Conservation (phyloP, 2,329 filamentous ascomycete species). For the Pseudogymnoascus verrucosus region DNA sequence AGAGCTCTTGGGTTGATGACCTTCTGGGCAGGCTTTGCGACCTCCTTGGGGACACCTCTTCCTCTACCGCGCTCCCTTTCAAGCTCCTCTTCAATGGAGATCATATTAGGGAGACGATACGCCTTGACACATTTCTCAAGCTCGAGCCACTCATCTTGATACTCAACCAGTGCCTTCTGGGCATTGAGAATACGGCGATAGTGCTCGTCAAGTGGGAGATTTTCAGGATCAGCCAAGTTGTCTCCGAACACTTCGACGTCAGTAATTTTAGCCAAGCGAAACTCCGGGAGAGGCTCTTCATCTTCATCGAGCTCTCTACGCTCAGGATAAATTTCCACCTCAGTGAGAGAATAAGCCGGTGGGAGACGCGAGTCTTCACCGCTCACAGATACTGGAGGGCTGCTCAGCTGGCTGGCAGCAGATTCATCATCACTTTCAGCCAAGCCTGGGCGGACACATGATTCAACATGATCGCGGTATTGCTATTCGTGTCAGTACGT, state of each 20-base stretch:
- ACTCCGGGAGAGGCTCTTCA: constrained; percentile 1
- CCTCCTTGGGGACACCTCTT: background rate
- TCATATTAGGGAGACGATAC: constrained; percentile 1
- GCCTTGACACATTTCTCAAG: constrained; percentile 37
- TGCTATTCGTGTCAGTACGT: constrained; percentile 20
- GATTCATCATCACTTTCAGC: constrained; percentile 16
- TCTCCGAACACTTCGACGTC: constrained; percentile 42
- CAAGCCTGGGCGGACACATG: constrained; percentile 18
- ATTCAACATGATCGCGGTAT: constrained; percentile 24
- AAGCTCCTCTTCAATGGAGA: constrained; percentile 6
- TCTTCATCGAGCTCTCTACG: constrained; percentile 11
- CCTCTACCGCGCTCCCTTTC: background rate
- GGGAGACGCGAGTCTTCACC: constrained; percentile 5
- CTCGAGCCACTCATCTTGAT: constrained; percentile 47
- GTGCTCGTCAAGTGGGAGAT: constrained; percentile 41
- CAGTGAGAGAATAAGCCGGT: background rate
- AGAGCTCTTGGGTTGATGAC: constrained; percentile 2
- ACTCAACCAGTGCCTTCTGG: constrained; percentile 40
- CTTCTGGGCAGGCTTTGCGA: constrained; percentile 4
- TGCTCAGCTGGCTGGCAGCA: constrained; percentile 19
- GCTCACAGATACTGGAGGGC: constrained; percentile 14
- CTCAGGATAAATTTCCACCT: constrained; percentile 7
- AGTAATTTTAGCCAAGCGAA: constrained; percentile 34
- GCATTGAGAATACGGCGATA: constrained; percentile 35
- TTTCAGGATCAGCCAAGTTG: constrained; percentile 42